Base-by-base conservation (phyloP, 345 rosid species). In the Salix arbutifolia region DNA sequence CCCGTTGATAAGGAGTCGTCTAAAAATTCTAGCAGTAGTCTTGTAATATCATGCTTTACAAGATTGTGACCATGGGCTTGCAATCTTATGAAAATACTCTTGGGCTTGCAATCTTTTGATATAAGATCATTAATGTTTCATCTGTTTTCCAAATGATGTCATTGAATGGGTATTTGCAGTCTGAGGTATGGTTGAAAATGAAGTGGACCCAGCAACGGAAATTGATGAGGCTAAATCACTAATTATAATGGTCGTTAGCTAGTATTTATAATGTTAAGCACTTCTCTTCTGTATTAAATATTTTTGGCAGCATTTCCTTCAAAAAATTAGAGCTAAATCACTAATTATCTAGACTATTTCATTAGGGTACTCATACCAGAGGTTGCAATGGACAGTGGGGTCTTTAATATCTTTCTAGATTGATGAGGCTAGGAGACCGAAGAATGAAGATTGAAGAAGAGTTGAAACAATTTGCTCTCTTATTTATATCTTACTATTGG, bases 1-100 rank as follows among this genome's bases (percentile, higher is more conserved):
- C 69, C 48, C 25, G 26, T 46, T 71, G 82, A 77, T 64, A 48
- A 56, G 64, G 80, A 50, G 65, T 37, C 23, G 61, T 64, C 37
- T 38, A 31, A 30, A 56, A 17, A 37, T 30, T 30, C 37, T 72
- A 38, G 48, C 73, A 48, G 61, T 61, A 48, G 61, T 79, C 69
- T 80, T 77, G 58, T 79, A 79, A 70, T 18, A 46, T 12, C 73
- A 70, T 73, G 46, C 37, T 33, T 76, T 35, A 26, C 46, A 38
- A 26, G 71, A 61, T 64, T 71, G 61, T 44, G 38, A 65, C 70
- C 65, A 53, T 28, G 62, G 68, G 64, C 23, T 40, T 42, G 70
- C 30, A 37, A 40, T 30, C 62, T 7, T 33, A 9, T 40, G 21
- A 60, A 28, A 60, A 30, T n/a, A 58, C 28, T n/a, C 62, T 4